Evolutionary conservation across 2,329 filamentous ascomycete species (phyloP), one percentile per base, ranked within the genome.

Genomic region (Neurospora sp.): DNA sequence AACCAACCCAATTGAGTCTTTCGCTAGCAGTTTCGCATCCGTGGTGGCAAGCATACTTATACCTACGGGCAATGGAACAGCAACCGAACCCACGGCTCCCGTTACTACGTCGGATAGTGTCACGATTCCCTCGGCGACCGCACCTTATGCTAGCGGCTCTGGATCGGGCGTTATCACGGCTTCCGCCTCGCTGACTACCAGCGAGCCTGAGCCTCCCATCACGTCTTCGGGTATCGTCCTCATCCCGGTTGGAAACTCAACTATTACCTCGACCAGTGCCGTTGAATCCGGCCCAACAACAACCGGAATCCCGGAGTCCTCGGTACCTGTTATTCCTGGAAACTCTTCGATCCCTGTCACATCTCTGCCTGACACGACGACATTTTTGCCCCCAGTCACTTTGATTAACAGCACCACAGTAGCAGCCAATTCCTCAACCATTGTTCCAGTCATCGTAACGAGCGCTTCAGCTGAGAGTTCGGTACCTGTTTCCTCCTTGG

Each of bases 11-110:
- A 66, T 74, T 39, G 70, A 38, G 38, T 74, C 75, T 13, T 8
- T 75, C 1, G 10, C 76, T 17, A 74, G 74, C 71, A 73, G 72
- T 38, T 62, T 75, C 38, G 36, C 66, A 39, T 76, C 75, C 52
- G 69, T 70, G 6, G 42, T 75, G 10, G 66, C 46, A 1, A 69
- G 52, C 70, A 66, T 71, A 36, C 28, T 72, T 15, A 66, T 70
- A 11, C 71, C 71, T 62, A 62, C 23, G 23, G 52, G 28, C 28
- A 62, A 62, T 36, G 52, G 52, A 62, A 62, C 52, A n/a, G 66
- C 68, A 33, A 15, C n/a, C 36, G 17, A 36, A 33, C 19, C 52
- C 3, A 69, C 68, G 9, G 68, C 36, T 13, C 39, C 23, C n/a
- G 15, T 40, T 23, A 66, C 52, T 19, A 19, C 39, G 28, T 42